Evolutionary conservation across 352 stramenopile genomes (phyloP).

Genomic region (Phytophthora quininea): DNA sequence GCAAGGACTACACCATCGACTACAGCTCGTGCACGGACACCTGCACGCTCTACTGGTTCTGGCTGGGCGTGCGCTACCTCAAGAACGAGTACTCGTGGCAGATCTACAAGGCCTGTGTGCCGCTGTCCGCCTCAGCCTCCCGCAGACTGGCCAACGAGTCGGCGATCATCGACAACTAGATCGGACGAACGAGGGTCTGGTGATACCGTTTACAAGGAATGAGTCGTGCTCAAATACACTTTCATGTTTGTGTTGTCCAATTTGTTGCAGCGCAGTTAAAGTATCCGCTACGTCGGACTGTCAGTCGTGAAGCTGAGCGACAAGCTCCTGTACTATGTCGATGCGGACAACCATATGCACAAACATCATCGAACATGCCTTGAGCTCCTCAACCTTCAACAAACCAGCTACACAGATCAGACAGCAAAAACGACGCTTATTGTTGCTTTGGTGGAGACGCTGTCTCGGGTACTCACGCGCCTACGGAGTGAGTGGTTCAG

Average conservation of each 20-base stretch:
- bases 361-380: conserved; percentile 17
- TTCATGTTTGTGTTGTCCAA: not conserved
- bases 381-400: conserved; percentile 8
- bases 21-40: conserved; percentile 44
- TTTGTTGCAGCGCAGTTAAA: not conserved
- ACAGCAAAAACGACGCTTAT: not conserved
- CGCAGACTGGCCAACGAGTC: conserved; percentile 32
- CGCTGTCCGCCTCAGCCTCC: conserved; percentile 19
- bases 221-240: too few species aligned
- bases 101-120: conserved; percentile 61
- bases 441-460: not conserved
- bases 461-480: conserved; percentile 7
- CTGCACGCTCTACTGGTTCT: conserved; percentile 52
- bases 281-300: not conserved
- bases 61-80: conserved; percentile 46
- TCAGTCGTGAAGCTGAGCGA: conserved; percentile 6
- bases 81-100: conserved; percentile 63
- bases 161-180: conserved; percentile 22
- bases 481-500: conserved; percentile 7
- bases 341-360: conserved; percentile 7
- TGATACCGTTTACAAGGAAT: too few species aligned
- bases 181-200: not conserved
- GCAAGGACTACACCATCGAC: conserved; percentile 43
- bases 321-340: conserved; percentile 14
- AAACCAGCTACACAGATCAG: conserved; percentile 2